A percentile compares a stretch with the other conserved stretches of the same genome.
phyloP scores from a whole-genome alignment of 106 monocot genomes.

The Platanthera zijinensis region DNA sequence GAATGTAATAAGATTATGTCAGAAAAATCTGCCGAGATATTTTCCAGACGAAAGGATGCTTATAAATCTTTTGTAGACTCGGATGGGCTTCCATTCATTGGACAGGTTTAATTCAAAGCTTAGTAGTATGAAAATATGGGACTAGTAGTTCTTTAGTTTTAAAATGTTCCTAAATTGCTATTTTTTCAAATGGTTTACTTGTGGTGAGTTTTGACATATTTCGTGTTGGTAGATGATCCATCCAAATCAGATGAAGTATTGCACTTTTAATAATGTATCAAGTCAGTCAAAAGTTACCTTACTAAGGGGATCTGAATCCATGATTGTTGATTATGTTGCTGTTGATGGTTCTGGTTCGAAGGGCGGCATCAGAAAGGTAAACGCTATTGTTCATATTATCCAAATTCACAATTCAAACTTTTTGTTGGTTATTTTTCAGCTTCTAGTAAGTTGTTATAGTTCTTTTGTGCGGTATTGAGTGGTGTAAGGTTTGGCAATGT shows the following conservation, averaged over 20 bases:
- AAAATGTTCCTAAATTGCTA: background rate
- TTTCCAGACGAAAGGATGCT: conserved; percentile 39
- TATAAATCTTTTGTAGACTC: conserved; percentile 41
- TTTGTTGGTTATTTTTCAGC: background rate
- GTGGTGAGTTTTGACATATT: too few species aligned
- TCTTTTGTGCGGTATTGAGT: background rate
- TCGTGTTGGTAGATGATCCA: conserved; percentile 41
- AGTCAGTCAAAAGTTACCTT: conserved; percentile 21
- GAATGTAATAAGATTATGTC: conserved; percentile 22
- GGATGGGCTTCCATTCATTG: conserved; percentile 91
- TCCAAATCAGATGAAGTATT: conserved; percentile 56
- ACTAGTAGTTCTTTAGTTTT: background rate
- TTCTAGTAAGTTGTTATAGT: background rate
- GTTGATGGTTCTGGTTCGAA: conserved; percentile 54
- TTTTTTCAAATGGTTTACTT: background rate
- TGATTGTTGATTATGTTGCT: conserved; percentile 74
- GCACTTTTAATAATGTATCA: conserved; percentile 50
- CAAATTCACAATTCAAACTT: background rate
- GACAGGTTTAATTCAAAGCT: conserved; percentile 46
- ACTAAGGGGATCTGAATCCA: conserved; percentile 71
- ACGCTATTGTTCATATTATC: background rate
- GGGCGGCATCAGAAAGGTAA: conserved; percentile 61
- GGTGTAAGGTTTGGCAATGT: background rate
- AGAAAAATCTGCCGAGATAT: conserved; percentile 40
- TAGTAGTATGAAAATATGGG: background rate